Evolutionary conservation across 805 yeast species (phyloP).

Genomic region (Suhomyces xylopsoci): DNA sequence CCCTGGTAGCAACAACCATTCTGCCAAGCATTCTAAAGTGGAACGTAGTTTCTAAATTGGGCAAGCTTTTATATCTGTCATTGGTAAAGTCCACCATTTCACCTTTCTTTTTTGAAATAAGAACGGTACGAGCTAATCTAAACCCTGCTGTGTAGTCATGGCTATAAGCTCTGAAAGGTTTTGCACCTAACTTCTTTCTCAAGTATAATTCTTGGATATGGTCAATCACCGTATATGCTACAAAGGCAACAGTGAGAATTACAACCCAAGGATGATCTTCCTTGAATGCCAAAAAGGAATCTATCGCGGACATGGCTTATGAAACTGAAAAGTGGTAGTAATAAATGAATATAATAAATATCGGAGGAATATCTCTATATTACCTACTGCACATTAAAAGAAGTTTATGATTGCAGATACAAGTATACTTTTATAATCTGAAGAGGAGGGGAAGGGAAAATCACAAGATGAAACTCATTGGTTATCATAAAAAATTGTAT

Average conservation of each 20-base stretch:
- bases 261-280: neutral
- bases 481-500: no score
- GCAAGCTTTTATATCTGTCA: slow-evolving; percentile 11
- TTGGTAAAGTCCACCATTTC: slow-evolving; percentile 14
- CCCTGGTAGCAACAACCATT: slow-evolving; percentile 24
- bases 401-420: neutral
- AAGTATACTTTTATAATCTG: neutral
- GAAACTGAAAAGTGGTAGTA: neutral
- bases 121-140: slow-evolving; percentile 9
- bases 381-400: neutral
- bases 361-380: neutral
- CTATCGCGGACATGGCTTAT: neutral
- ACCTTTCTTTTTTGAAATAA: slow-evolving; percentile 17
- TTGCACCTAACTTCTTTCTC: slow-evolving; percentile 8
- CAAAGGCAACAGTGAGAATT: neutral
- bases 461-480: neutral
- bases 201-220: neutral
- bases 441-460: neutral
- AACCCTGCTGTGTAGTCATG: slow-evolving; percentile 16
- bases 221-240: neutral
- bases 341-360: no score
- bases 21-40: slow-evolving; percentile 13
- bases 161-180: slow-evolving; percentile 2
- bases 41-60: slow-evolving; percentile 15
- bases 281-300: neutral